Conservation (phyloP, 495 filamentous ascomycete species). For the Penicillium daleae region DNA sequence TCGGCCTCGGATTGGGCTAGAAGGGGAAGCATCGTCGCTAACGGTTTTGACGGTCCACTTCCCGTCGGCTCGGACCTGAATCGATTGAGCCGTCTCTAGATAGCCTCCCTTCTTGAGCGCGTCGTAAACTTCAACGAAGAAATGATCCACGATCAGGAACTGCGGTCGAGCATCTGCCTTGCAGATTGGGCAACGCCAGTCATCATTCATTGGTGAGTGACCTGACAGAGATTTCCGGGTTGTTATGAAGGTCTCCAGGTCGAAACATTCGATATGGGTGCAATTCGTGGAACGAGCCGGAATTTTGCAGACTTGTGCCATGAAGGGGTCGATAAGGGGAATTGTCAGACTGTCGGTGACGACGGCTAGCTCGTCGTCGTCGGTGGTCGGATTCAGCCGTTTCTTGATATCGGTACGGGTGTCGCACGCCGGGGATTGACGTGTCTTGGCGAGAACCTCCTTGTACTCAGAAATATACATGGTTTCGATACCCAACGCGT, state of each 20-base stretch:
- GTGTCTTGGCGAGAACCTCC: conserved; percentile 48
- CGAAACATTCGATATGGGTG: conserved; percentile 83
- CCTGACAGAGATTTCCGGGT: conserved; percentile 57
- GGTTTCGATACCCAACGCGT: conserved; percentile 65
- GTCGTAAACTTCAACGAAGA: conserved; percentile 61
- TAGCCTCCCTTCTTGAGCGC: conserved; percentile 46
- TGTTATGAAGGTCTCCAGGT: conserved; percentile 77
- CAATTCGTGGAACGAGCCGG: conserved; percentile 68
- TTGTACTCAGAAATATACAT: conserved; percentile 58
- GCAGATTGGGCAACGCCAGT: conserved; percentile 86
- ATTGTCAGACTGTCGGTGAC: conserved; percentile 67
- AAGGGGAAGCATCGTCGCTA: conserved; percentile 23
- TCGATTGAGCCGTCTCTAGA: conserved; percentile 53
- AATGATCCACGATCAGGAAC: conserved; percentile 68
- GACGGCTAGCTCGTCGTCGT: conserved; percentile 71
- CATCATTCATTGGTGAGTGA: conserved; percentile 64
- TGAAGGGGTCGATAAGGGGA: conserved; percentile 77
- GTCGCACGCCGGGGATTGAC: conserved; percentile 29
- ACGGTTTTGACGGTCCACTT: conserved; percentile 54
- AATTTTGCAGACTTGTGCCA: conserved; percentile 63
- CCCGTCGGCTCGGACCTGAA: conserved; percentile 61
- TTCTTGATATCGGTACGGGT: conserved; percentile 41
- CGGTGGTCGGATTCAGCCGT: conserved; percentile 38
- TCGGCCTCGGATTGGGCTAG: not conserved
- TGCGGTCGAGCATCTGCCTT: conserved; percentile 71